phyloP scores from a whole-genome alignment of 345 rosid genomes.

The Aurinia saxatilis region DNA sequence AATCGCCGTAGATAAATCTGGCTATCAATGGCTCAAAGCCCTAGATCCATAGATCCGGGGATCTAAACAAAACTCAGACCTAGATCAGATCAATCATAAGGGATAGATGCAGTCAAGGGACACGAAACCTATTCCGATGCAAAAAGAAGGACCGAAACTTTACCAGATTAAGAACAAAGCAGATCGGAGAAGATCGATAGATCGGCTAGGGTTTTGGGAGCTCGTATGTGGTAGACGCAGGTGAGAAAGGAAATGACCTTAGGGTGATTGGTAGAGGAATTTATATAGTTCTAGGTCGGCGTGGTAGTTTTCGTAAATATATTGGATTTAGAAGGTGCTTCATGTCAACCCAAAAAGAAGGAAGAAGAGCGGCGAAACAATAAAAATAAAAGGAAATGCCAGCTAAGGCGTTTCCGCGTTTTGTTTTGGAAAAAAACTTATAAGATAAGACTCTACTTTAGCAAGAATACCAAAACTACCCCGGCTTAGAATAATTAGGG shows the following conservation, averaged over 20 bases:
- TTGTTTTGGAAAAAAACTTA: too few species aligned
- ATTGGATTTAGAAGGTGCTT: neutral
- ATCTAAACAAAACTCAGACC: neutral
- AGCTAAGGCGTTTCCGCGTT: conserved; percentile 10
- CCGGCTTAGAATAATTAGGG: too few species aligned
- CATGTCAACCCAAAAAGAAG: neutral
- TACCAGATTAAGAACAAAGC: conserved; percentile 3
- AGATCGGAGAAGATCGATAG: conserved; percentile 6
- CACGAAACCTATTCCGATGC: too few species aligned
- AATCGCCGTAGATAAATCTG: too few species aligned
- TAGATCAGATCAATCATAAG: neutral
- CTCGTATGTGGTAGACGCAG: neutral
- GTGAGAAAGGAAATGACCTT: neutral
- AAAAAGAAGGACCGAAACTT: neutral
- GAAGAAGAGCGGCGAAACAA: neutral
- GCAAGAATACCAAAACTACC: neutral
- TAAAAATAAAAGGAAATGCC: neutral
- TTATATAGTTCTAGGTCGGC: conserved; percentile 17
- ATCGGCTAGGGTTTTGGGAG: conserved; percentile 12
- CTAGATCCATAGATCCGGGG: neutral
- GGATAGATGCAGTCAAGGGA: too few species aligned
- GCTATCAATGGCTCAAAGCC: neutral
- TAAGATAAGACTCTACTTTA: neutral
- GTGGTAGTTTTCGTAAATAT: neutral
- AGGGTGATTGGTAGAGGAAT: neutral